Conservation (phyloP, 768 basidiomycete species). For the Gloeopeniophorella convolvens region DNA sequence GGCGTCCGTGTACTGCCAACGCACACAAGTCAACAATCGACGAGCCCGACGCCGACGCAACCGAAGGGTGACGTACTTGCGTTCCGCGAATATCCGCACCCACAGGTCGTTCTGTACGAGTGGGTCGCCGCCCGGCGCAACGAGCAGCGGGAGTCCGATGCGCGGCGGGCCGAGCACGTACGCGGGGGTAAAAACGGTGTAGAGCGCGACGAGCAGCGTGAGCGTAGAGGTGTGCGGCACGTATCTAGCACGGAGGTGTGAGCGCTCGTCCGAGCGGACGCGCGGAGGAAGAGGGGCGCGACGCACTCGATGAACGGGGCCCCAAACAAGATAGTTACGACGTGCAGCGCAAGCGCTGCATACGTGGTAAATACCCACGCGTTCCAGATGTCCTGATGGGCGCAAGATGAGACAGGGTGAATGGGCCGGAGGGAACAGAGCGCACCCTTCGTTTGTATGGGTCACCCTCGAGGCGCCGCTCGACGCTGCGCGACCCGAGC, state of each 20-base stretch:
- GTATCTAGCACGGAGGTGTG: conserved; percentile 21
- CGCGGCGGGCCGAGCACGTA: conserved; percentile 60
- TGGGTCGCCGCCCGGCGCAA: conserved; percentile 32
- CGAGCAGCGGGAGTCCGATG: conserved; percentile 25
- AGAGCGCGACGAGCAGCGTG: conserved; percentile 57
- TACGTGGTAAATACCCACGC: conserved; percentile 50
- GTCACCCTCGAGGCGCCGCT: conserved; percentile 34
- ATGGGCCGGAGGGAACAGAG: background rate
- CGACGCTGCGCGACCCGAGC: conserved; percentile 37
- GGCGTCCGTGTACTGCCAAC: conserved; percentile 46
- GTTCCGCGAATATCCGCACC: conserved; percentile 75
- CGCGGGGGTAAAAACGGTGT: conserved; percentile 60
- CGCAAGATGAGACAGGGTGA: background rate
- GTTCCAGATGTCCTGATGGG: conserved; percentile 40
- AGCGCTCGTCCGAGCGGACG: background rate
- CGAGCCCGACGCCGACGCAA: background rate
- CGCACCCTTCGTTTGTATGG: conserved; percentile 35
- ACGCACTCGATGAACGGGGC: conserved; percentile 60
- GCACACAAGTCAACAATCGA: background rate
- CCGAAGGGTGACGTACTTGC: conserved; percentile 51
- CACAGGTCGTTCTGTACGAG: conserved; percentile 57
- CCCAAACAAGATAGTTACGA: conserved; percentile 59
- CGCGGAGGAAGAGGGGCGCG: background rate
- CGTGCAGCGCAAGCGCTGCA: conserved; percentile 41
- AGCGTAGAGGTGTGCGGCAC: conserved; percentile 58